These are phyloP conservation scores for Herpotrichia juniperi DNA, from an alignment of 2,329 filamentous ascomycete species.

Conservation along the genomic window DNA sequence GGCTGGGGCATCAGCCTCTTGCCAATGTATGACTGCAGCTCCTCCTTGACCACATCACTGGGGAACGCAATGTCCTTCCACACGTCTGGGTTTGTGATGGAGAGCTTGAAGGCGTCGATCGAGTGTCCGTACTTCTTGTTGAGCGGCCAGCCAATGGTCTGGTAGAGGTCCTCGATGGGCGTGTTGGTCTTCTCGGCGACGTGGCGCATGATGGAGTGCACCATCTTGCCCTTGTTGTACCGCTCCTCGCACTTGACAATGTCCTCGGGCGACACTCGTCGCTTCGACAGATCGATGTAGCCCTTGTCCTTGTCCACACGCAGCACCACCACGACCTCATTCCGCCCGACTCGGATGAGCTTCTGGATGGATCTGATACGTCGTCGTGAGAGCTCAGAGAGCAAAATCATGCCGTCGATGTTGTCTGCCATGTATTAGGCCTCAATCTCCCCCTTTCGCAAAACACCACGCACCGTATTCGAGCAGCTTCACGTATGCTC, in stretches of 20 bases:
- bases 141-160: slow-evolving; percentile 93
- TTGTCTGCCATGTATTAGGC: slow-evolving; percentile 66
- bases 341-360: slow-evolving; percentile 95
- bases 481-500: slow-evolving; percentile 98
- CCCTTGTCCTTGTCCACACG: slow-evolving; percentile 99
- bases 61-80: slow-evolving; percentile 94
- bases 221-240: slow-evolving; percentile 99
- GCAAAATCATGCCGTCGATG: slow-evolving; percentile 99
- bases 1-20: slow-evolving; percentile 97
- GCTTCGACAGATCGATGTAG: slow-evolving; percentile 99
- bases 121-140: slow-evolving; percentile 98
- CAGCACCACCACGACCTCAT: slow-evolving; percentile 97
- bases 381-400: slow-evolving; percentile 95
- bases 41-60: slow-evolving; percentile 81
- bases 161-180: slow-evolving; percentile 93
- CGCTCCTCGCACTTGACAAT: slow-evolving; percentile 98
- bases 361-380: slow-evolving; percentile 99
- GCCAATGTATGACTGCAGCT: slow-evolving; percentile 93
- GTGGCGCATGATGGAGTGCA: slow-evolving; percentile 98
- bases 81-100: slow-evolving; percentile 96
- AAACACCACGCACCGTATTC: slow-evolving; percentile 67
- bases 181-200: slow-evolving; percentile 95
- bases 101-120: slow-evolving; percentile 98
- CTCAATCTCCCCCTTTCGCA: no score
- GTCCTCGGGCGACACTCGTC: slow-evolving; percentile 95